These are phyloP conservation scores for Salvia sclarea DNA, from an alignment of 305 asterid species.

Conservation along the genomic window DNA sequence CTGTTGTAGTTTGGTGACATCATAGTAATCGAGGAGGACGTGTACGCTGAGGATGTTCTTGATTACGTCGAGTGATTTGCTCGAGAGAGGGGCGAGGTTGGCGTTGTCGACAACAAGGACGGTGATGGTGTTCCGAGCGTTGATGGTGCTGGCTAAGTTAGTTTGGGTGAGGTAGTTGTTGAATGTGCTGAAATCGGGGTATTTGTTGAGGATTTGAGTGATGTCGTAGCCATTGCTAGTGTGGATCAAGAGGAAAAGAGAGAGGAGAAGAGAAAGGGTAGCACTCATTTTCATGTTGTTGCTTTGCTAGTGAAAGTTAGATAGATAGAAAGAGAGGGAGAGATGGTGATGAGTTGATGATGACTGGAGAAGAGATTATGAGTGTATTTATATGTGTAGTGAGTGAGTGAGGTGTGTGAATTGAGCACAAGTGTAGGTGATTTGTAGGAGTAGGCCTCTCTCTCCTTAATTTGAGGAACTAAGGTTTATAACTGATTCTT, in stretches of 20 bases:
- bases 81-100: slow-evolving; percentile 41
- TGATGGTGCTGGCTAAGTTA: slow-evolving; percentile 42
- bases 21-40: slow-evolving; percentile 62
- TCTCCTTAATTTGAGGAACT: slow-evolving; percentile 46
- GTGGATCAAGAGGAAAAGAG: slow-evolving; percentile 36
- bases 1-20: slow-evolving; percentile 40
- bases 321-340: not conserved
- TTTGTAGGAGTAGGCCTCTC: slow-evolving; percentile 29
- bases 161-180: slow-evolving; percentile 58
- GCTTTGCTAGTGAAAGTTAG: not conserved
- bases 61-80: slow-evolving; percentile 31
- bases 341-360: not conserved
- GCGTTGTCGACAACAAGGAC: slow-evolving; percentile 51
- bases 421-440: slow-evolving; percentile 20
- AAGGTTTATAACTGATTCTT: slow-evolving; percentile 31
- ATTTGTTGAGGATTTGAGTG: slow-evolving; percentile 46
- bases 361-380: not conserved
- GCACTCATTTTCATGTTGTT: not conserved
- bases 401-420: not conserved
- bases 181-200: slow-evolving; percentile 55
- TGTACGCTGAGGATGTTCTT: slow-evolving; percentile 50
- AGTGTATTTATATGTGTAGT: not conserved
- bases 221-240: slow-evolving; percentile 51
- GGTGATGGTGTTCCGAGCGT: slow-evolving; percentile 53
- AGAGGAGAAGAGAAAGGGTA: slow-evolving; percentile 33